Percentiles rank a stretch among this genome's conserved stretches.
Conservation (phyloP, 352 stramenopile species). For the Saprolegnia parasitica region DNA sequence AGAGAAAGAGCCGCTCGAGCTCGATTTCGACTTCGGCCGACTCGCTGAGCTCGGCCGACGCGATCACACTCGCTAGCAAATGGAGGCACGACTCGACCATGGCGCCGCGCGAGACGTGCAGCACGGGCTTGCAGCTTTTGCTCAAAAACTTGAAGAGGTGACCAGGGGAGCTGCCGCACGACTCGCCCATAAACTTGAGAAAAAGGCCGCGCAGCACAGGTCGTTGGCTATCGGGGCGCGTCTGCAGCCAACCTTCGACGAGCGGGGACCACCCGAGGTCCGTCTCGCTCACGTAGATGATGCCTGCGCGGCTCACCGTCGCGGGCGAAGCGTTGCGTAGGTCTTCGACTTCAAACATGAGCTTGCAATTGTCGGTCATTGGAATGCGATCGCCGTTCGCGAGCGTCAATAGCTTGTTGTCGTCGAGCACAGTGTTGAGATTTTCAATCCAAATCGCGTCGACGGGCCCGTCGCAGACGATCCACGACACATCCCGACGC, state of each 20-base stretch:
- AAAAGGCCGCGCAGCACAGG: constrained; percentile 46
- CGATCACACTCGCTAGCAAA: constrained; percentile 53
- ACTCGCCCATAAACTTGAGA: constrained; percentile 47
- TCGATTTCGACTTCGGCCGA: constrained; percentile 53
- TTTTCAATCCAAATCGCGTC: constrained; percentile 95
- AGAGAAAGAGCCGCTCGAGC: constrained; percentile 81
- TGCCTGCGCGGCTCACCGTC: constrained; percentile 86
- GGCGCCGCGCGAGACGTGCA: constrained; percentile 58
- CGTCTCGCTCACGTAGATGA: constrained; percentile 87
- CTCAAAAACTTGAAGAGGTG: constrained; percentile 72
- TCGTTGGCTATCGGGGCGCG: constrained; percentile 45
- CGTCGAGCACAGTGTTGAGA: constrained; percentile 92
- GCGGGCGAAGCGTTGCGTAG: constrained; percentile 88
- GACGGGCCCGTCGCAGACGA: constrained; percentile 90
- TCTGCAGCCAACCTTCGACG: constrained; percentile 55
- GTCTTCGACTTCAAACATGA: constrained; percentile 92
- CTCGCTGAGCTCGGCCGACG: constrained; percentile 58
- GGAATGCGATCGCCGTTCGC: constrained; percentile 90
- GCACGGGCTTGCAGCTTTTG: constrained; percentile 57
- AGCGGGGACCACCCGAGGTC: constrained; percentile 74
- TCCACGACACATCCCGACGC: constrained; percentile 84
- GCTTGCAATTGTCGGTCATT: constrained; percentile 86
- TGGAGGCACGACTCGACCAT: constrained; percentile 73
- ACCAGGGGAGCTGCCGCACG: constrained; percentile 30
- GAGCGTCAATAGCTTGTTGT: constrained; percentile 92